phyloP scores from a whole-genome alignment of 768 basidiomycete species.

The Austroboletus festivus region DNA sequence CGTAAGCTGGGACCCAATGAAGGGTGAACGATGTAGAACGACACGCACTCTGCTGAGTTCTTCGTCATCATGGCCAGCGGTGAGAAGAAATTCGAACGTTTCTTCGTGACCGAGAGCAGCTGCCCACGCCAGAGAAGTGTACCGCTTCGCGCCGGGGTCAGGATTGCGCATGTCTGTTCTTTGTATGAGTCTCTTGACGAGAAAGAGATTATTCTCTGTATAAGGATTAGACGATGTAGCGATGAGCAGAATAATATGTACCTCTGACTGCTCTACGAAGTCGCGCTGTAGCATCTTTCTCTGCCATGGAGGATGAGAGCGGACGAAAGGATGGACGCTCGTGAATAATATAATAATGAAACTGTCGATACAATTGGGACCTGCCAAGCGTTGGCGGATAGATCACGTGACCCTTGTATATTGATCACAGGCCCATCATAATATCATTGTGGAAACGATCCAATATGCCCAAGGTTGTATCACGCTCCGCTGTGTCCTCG shows the following conservation, averaged over 20 bases:
- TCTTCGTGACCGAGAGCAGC: conserved; percentile 87
- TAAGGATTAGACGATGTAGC: conserved; percentile 15
- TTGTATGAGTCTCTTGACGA: conserved; percentile 84
- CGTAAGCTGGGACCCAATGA: conserved; percentile 17
- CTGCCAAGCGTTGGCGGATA: conserved; percentile 7
- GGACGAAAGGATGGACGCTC: conserved; percentile 21
- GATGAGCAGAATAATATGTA: conserved; percentile 21
- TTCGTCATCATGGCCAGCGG: conserved; percentile 87
- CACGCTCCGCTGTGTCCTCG: conserved; percentile 83
- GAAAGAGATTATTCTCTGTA: conserved; percentile 90
- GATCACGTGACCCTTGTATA: conserved; percentile 26
- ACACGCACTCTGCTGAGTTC: conserved; percentile 81
- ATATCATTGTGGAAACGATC: conserved; percentile 1
- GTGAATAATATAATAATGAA: conserved; percentile 19
- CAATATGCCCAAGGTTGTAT: conserved; percentile 88
- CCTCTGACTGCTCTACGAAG: conserved; percentile 82
- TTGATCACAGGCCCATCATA: background rate
- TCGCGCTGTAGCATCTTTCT: conserved; percentile 73
- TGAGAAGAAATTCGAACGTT: conserved; percentile 87
- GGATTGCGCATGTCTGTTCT: conserved; percentile 89
- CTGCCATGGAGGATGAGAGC: conserved; percentile 56
- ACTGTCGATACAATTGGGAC: conserved; percentile 24
- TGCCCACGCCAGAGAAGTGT: conserved; percentile 90
- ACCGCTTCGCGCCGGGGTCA: conserved; percentile 68
- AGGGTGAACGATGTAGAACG: conserved; percentile 2